Base-by-base conservation (phyloP, 1,139 yeast genomes). In the Cylindricascospora bacillispora region DNA sequence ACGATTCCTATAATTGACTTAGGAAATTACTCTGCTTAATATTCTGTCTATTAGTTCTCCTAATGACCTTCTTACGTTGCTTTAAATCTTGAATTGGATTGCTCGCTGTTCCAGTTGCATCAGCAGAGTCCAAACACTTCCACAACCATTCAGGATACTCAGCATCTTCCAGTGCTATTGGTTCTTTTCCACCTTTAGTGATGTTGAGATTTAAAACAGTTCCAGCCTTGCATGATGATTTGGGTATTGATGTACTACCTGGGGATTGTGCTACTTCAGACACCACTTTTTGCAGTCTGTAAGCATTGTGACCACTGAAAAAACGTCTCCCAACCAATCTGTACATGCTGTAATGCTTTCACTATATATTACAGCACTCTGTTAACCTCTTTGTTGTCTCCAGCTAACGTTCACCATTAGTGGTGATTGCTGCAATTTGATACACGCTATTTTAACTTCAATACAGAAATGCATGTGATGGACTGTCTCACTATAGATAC, bases 141-240 rank as follows among this genome's bases (percentile, higher is more conserved):
- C 98, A 89, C 35, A 89, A 67, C 97, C 97, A 89, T 29, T 68
- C 82, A 3, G 98, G 98, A 50, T 89, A 89, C 47, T 86, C 94
- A 24, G 65, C 62, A 50, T 89, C 97, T 38, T 78, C 81, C 34
- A 78, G 59, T 2, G 98, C 97, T 5, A 83, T 75, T n/a, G 93
- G 89, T 43, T 85, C 95, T 38, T 76, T 73, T 14, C 92, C 93
- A 22, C 67, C 64, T 52, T 85, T 85, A 49, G 68, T 71, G 33
- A 89, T 67, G 45, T 80, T 80, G 47, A 86, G 60, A 47, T 81
- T 81, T 41, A 89, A 64, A 10, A 69, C 66, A 0, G 97, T 82
- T 5, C 98, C 98, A 4, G 82, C 92, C 24, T 64, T 57, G 22
- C 71, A 66, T n/a, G 65, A 58, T 4, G 72, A 66, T 20, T 32